Base-by-base conservation (phyloP, 129 eudicot species). In the Daucus carota region DNA sequence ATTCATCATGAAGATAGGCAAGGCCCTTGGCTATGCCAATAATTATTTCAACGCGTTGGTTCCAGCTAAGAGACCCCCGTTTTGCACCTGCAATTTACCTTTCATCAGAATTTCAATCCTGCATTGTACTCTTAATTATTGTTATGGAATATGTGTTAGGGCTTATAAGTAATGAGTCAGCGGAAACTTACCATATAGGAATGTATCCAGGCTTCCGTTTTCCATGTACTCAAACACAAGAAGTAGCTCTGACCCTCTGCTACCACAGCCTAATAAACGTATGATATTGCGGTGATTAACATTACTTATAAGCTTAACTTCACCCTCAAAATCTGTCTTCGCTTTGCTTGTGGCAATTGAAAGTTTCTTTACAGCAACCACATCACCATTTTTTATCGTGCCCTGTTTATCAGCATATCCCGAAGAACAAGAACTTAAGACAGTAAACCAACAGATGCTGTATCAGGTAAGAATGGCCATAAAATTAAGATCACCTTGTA, bases 221-320 rank as follows among this genome's bases (percentile, higher is more conserved):
- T 77, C 80, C 88, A 84, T 84, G 80, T 74, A 81, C 29, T 84
- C 88, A 32, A 80, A 78, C 8, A 84, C 80, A 62, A 84, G 85
- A 16, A 84, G 85, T 10, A 84, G 78, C 32, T 81, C 85, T 36
- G 85, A 60, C 68, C 83, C 85, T 57, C 76, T 81, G 75, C 20
- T 78, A 44, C 85, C 66, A 29, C 83, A 78, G 40, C 88, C 88
- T 33, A 84, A 34, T 1, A 84, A 74, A 38, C 88, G 88, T 41
- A 81, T 76, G 22, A 84, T 81, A 72, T 84, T 84, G 48, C 88
- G 85, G n/a, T 84, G 88, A 75, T 81, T 84, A 17, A 81, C 85
- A 72, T 84, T 84, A 34, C 88, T 74, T 45, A 84, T 77, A 34
- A 84, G 88, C 82, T 81, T 78, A 29, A 84, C 80, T 75, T 84